These are phyloP conservation scores for Plicaturopsis crispa DNA, from an alignment of 768 basidiomycete species.

Conservation along the genomic window DNA sequence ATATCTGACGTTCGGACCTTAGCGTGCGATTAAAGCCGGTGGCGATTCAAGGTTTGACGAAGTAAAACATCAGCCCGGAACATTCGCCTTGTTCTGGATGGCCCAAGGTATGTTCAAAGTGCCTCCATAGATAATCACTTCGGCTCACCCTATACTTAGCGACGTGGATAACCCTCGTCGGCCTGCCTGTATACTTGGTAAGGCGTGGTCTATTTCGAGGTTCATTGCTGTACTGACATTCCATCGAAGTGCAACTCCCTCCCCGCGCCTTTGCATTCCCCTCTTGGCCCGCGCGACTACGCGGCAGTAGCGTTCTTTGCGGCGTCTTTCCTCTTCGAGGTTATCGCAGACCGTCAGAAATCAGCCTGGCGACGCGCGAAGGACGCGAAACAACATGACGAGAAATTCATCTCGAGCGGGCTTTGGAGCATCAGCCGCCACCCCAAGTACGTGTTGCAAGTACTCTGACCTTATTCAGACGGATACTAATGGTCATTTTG, in stretches of 20 bases:
- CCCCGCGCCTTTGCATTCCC: constrained; percentile 40
- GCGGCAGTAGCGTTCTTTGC: constrained; percentile 45
- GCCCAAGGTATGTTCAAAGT: constrained; percentile 38
- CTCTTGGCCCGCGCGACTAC: constrained; percentile 48
- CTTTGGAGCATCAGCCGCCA: constrained; percentile 65
- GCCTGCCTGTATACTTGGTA: constrained; percentile 60
- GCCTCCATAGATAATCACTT: background rate
- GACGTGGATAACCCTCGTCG: constrained; percentile 61
- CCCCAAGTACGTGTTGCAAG: constrained; percentile 52
- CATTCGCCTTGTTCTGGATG: constrained; percentile 56
- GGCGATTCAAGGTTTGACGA: constrained; percentile 62
- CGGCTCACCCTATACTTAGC: constrained; percentile 22
- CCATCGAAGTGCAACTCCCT: constrained; percentile 32
- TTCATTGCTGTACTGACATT: background rate
- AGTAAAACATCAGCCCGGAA: constrained; percentile 37
- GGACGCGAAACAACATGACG: constrained; percentile 56
- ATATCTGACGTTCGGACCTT: background rate
- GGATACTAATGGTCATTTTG: background rate
- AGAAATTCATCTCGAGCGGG: constrained; percentile 62
- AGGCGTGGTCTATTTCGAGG: constrained; percentile 2
- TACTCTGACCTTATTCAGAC: background rate
- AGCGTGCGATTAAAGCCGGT: constrained; percentile 43
- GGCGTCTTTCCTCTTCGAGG: constrained; percentile 52
- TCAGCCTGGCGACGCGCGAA: constrained; percentile 50
- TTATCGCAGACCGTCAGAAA: constrained; percentile 61